phyloP scores from a whole-genome alignment of 805 yeast species.

The Tetrapisispora fleetii region DNA sequence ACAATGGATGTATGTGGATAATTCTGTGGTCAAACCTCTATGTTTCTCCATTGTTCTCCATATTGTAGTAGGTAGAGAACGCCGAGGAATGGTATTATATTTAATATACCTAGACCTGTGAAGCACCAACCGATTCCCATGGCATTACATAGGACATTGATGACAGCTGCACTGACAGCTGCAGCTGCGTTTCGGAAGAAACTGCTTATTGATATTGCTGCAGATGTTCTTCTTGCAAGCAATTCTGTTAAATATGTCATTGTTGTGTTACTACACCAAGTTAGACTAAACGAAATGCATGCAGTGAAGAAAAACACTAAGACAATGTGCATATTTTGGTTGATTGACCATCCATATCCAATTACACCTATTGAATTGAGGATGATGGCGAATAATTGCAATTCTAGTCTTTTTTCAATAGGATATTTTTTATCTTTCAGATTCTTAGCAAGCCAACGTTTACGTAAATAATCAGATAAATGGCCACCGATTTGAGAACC shows the following conservation, averaged over 20 bases:
- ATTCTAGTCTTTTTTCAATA: slow-evolving; percentile 34
- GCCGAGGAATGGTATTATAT: slow-evolving; percentile 19
- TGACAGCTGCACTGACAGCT: slow-evolving; percentile 40
- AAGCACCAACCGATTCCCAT: slow-evolving; percentile 49
- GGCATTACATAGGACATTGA: slow-evolving; percentile 26
- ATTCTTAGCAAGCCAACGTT: slow-evolving; percentile 21
- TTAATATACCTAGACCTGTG: slow-evolving; percentile 38
- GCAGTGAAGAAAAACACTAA: slow-evolving; percentile 37
- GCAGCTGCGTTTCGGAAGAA: slow-evolving; percentile 45
- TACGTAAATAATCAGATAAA: slow-evolving; percentile 34
- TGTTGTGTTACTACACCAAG: slow-evolving; percentile 45
- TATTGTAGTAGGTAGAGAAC: slow-evolving; percentile 15
- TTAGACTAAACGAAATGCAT: slow-evolving; percentile 42
- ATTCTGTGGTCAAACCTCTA: slow-evolving; percentile 28
- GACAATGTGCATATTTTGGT: slow-evolving; percentile 31
- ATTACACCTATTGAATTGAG: slow-evolving; percentile 37
- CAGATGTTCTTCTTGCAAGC: slow-evolving; percentile 40
- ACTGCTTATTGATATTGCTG: slow-evolving; percentile 45
- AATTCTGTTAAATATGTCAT: slow-evolving; percentile 47
- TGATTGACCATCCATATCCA: slow-evolving; percentile 45
- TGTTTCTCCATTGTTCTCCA: slow-evolving; percentile 12
- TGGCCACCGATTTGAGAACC: slow-evolving; percentile 45
- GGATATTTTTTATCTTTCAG: slow-evolving; percentile 31
- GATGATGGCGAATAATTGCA: slow-evolving; percentile 37
- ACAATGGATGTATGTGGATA: not conserved